Base-by-base conservation (phyloP, 257 asterid species). In the Eucommia ulmoides region DNA sequence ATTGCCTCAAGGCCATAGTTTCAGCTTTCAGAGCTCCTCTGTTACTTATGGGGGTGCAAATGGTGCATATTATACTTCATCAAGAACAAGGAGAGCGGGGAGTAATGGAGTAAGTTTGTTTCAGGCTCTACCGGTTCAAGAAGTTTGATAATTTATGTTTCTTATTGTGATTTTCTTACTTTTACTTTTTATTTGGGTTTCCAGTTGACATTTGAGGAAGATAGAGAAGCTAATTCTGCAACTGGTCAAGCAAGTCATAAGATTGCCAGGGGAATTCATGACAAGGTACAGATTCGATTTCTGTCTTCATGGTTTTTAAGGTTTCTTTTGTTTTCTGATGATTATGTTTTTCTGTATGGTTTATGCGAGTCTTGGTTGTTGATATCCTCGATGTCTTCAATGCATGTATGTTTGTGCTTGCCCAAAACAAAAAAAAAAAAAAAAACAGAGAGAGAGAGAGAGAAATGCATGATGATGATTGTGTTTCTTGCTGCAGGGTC, bases 171-270 rank as follows among this genome's bases (percentile, higher is more conserved):
- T 29, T 41, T 21, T 20, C 21, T 8, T 55, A 23, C 49, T 22
- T 58, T 67, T 54, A 17, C 48, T 60, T 8, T 45, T 24, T 41
- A 16, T 61, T 51, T 62, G 41, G 19, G 54, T 59, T 45, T 58
- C 22, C 64, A 91, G 98, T 61, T 86, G 68, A 66, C 78, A 25
- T 78, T 78, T 53, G 96, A 91, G 55, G 96, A 91, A 68, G 61
- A 60, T 53, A 91, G 79, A 79, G 95, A 91, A 69, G 98, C 98
- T 54, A 61, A 86, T 74, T 76, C 98, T 44, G 61, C 86, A 35
- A 80, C 92, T 69, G 69, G 93, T 54, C 77, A 72, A 77, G 98
- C 98, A 48, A 51, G 69, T 52, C 98, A 91, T 64, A 80, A 69
- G 71, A 62, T 86, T 51, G 61, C 81, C 0, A 74, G 73, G 72